Conservation (phyloP, 2,329 filamentous ascomycete species). For the Arthrinium phaeospermum region DNA sequence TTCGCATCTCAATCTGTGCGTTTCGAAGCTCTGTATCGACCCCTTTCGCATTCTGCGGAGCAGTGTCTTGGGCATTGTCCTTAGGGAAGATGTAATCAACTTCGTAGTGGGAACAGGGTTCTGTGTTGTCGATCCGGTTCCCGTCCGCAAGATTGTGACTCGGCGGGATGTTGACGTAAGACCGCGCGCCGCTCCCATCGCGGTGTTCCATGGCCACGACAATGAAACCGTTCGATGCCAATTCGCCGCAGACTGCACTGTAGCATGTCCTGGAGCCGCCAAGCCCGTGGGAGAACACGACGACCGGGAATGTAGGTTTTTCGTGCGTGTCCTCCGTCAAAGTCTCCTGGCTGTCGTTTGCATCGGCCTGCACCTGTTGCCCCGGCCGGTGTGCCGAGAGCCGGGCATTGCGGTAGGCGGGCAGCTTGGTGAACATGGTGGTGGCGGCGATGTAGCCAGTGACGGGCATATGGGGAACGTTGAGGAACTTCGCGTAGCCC, state of each 20-base stretch:
- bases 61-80: slow-evolving; percentile 55
- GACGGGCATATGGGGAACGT: slow-evolving; percentile 53
- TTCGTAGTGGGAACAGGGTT: slow-evolving; percentile 49
- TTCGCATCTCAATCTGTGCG: slow-evolving; percentile 66
- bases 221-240: slow-evolving; percentile 70
- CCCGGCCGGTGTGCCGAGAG: slow-evolving; percentile 61
- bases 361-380: slow-evolving; percentile 29
- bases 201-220: slow-evolving; percentile 70
- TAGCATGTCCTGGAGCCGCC: slow-evolving; percentile 68
- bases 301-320: slow-evolving; percentile 61
- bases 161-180: slow-evolving; percentile 62
- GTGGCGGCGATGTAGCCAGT: slow-evolving; percentile 61
- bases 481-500: slow-evolving; percentile 68
- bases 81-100: slow-evolving; percentile 70
- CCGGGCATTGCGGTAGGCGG: slow-evolving; percentile 66
- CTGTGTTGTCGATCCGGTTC: slow-evolving; percentile 39
- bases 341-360: slow-evolving; percentile 27
- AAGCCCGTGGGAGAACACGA: slow-evolving; percentile 71
- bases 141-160: slow-evolving; percentile 42
- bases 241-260: slow-evolving; percentile 67
- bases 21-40: slow-evolving; percentile 64
- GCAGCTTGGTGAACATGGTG: slow-evolving; percentile 68
- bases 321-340: slow-evolving; percentile 24
- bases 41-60: slow-evolving; percentile 61
- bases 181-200: slow-evolving; percentile 67